Conservation (phyloP, 805 yeast species). For the Myxozyma sirexii region DNA sequence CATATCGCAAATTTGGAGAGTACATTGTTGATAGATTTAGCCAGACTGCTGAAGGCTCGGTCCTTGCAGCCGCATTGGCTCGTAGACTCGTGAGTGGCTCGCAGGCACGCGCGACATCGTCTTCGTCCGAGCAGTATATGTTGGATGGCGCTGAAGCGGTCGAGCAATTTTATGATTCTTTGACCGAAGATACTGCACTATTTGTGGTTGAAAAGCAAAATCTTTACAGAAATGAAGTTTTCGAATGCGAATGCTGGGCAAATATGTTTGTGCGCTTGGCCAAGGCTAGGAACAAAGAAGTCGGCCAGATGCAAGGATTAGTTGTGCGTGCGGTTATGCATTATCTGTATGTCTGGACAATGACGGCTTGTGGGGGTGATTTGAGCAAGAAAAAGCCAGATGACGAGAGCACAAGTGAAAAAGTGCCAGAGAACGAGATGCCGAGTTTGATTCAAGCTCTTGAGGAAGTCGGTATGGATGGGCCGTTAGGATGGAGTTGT, state of each 20-base stretch:
- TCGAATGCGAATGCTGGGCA: slow-evolving; percentile 18
- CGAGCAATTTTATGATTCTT: slow-evolving; percentile 35
- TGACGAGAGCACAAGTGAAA: background rate
- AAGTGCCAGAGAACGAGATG: background rate
- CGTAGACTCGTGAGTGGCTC: slow-evolving; percentile 4
- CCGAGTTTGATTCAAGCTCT: slow-evolving; percentile 1
- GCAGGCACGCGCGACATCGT: background rate
- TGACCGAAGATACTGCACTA: slow-evolving; percentile 45
- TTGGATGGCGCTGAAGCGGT: slow-evolving; percentile 19
- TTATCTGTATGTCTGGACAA: slow-evolving; percentile 6
- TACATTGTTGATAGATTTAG: slow-evolving; percentile 10
- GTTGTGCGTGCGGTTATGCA: slow-evolving; percentile 10
- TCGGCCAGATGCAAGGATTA: slow-evolving; percentile 6
- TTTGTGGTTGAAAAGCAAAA: slow-evolving; percentile 72
- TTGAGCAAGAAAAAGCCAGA: background rate
- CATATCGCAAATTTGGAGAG: slow-evolving; percentile 3
- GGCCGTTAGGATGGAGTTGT: slow-evolving; percentile 26
- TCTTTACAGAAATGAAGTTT: slow-evolving; percentile 57
- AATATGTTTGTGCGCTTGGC: slow-evolving; percentile 6
- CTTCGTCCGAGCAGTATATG: slow-evolving; percentile 12
- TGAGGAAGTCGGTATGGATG: slow-evolving; percentile 17
- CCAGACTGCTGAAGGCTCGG: slow-evolving; percentile 9
- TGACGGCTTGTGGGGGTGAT: slow-evolving; percentile 7
- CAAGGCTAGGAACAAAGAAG: background rate
- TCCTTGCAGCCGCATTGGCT: slow-evolving; percentile 3